Evolutionary conservation across 2,329 filamentous ascomycete species (phyloP).

Genomic region (Trichoderma semiorbis): DNA sequence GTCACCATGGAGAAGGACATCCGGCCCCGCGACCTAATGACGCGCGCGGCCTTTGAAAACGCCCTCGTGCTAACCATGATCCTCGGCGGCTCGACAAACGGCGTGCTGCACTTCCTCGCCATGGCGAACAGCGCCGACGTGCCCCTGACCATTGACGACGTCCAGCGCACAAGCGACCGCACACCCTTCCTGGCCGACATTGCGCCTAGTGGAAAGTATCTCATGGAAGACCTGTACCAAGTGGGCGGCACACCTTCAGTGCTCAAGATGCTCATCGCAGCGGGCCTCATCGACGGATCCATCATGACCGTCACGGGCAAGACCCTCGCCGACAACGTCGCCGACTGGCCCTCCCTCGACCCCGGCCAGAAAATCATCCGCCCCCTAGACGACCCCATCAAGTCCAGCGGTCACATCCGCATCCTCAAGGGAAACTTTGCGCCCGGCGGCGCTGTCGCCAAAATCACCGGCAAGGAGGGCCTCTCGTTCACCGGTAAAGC

Average conservation of each 20-base stretch:
- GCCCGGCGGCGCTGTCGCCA: constrained; percentile 85
- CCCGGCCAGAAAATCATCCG: constrained; percentile 85
- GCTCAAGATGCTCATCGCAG: constrained; percentile 78
- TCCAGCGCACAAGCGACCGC: constrained; percentile 76
- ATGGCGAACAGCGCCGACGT: constrained; percentile 86
- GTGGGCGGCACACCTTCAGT: constrained; percentile 83
- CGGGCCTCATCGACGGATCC: constrained; percentile 69
- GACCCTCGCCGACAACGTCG: constrained; percentile 78
- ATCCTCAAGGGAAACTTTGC: constrained; percentile 85
- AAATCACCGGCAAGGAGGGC: constrained; percentile 95
- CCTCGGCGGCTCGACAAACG: constrained; percentile 86
- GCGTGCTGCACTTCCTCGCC: constrained; percentile 82
- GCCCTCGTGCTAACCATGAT: constrained; percentile 88
- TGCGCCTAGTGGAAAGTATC: constrained; percentile 77
- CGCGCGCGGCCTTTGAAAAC: constrained; percentile 79
- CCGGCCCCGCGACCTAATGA: constrained; percentile 74
- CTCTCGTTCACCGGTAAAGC: constrained; percentile 76
- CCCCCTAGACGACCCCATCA: constrained; percentile 69
- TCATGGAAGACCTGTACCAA: constrained; percentile 84
- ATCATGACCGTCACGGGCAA: constrained; percentile 82
- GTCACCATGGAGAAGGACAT: constrained; percentile 80
- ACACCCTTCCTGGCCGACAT: constrained; percentile 85
- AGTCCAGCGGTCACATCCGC: constrained; percentile 80
- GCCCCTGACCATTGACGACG: constrained; percentile 72
- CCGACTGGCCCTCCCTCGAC: constrained; percentile 70